Percentiles rank a stretch among this genome's conserved stretches.
Conservation (phyloP, 768 basidiomycete genomes). For the Boletus coccyginus region DNA sequence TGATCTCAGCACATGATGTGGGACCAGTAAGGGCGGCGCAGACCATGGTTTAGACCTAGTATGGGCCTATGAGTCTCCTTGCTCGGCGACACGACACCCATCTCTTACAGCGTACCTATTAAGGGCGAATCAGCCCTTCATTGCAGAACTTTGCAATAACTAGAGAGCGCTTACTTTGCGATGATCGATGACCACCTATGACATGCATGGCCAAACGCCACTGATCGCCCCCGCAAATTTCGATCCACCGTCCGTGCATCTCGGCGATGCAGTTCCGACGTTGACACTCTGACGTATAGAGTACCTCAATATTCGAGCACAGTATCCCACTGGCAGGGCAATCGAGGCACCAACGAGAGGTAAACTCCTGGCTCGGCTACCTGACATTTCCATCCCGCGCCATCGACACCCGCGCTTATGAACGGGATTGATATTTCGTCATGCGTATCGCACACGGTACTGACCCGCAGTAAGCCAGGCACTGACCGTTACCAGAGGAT, state of each 20-base stretch:
- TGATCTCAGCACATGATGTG: neutral
- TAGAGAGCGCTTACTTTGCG: neutral
- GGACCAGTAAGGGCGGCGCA: neutral
- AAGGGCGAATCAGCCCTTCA: neutral
- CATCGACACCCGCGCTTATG: neutral
- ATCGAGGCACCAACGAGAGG: constrained; percentile 1
- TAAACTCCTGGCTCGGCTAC: neutral
- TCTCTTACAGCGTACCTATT: neutral
- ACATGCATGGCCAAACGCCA: neutral
- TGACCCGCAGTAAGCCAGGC: neutral
- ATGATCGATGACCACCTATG: neutral
- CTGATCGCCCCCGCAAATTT: neutral
- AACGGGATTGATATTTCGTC: neutral
- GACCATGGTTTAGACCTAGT: too few species aligned
- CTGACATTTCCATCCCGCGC: neutral
- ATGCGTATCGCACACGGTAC: neutral
- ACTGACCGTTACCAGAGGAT: constrained; percentile 2
- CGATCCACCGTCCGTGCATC: neutral
- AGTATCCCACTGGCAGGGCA: neutral
- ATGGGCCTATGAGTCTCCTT: too few species aligned
- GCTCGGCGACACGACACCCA: neutral
- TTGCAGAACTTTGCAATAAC: neutral
- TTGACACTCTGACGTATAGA: neutral
- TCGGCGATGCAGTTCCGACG: neutral
- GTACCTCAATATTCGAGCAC: neutral